Conservation (phyloP, 2,329 filamentous ascomycete genomes). For the Aspergillus quadricinctus region DNA sequence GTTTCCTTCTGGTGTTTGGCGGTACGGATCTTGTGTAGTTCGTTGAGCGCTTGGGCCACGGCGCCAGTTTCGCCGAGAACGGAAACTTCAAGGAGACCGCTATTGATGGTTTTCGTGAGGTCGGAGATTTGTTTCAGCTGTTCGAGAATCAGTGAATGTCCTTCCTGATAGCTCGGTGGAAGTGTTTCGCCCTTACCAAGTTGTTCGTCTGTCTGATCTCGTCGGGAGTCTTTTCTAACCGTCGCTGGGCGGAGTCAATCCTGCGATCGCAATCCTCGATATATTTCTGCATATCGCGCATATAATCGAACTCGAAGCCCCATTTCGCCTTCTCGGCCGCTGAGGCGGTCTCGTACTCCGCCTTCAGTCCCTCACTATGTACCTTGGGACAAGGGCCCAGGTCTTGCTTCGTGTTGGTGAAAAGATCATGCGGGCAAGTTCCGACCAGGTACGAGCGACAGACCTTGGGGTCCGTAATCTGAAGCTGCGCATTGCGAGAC, state of each 20-base stretch:
- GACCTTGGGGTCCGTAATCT: conserved; percentile 86
- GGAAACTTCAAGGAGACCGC: conserved; percentile 78
- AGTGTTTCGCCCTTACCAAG: conserved; percentile 48
- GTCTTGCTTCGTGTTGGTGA: conserved; percentile 99
- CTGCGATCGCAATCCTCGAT: conserved; percentile 94
- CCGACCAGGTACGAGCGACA: conserved; percentile 92
- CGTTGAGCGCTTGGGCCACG: conserved; percentile 77
- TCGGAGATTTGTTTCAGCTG: conserved; percentile 80
- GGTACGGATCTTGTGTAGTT: conserved; percentile 79
- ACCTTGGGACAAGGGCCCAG: conserved; percentile 83
- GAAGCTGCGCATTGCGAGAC: conserved; percentile 73
- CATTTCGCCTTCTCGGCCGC: conserved; percentile 68
- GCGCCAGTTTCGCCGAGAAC: conserved; percentile 77
- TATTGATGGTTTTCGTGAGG: conserved; percentile 70
- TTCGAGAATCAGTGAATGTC: neutral
- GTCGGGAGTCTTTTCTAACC: conserved; percentile 94
- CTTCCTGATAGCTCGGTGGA: neutral
- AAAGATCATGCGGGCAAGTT: conserved; percentile 95
- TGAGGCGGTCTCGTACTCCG: conserved; percentile 75
- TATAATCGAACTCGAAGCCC: conserved; percentile 95
- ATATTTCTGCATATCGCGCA: conserved; percentile 92
- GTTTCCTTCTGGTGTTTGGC: conserved; percentile 78
- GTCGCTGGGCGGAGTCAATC: conserved; percentile 83
- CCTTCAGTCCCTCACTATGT: conserved; percentile 82
- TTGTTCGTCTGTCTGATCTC: conserved; percentile 94